phyloP scores from a whole-genome alignment of 2,329 filamentous ascomycete species.

The Venturia pyrina region DNA sequence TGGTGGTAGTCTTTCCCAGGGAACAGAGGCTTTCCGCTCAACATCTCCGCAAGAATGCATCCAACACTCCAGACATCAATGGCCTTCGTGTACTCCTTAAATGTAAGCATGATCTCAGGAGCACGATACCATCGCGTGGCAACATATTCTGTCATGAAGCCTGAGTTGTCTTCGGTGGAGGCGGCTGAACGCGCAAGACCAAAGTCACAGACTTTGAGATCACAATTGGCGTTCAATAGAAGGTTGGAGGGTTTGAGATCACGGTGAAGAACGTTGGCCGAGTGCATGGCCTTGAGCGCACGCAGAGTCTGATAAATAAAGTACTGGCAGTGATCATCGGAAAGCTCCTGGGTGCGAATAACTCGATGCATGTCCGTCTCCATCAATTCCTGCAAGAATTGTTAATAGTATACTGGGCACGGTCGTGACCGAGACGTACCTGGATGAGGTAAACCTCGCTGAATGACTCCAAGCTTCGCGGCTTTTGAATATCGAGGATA shows the following conservation, averaged over 20 bases:
- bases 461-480: conserved; percentile 89
- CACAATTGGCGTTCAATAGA: conserved; percentile 95
- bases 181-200: conserved; percentile 91
- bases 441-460: conserved; percentile 98
- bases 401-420: not conserved
- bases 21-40: conserved; percentile 96
- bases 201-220: conserved; percentile 98
- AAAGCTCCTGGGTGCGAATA: conserved; percentile 95
- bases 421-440: conserved; percentile 36
- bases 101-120: conserved; percentile 99
- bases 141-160: conserved; percentile 99
- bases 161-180: conserved; percentile 98
- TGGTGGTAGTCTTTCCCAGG: conserved; percentile 99
- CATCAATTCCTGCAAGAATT: conserved; percentile 78
- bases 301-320: conserved; percentile 99
- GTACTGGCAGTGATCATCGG: conserved; percentile 99
- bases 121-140: conserved; percentile 98
- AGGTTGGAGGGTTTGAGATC: conserved; percentile 97
- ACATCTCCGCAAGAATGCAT: conserved; percentile 96
- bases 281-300: conserved; percentile 98
- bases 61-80: conserved; percentile 99
- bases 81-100: conserved; percentile 99
- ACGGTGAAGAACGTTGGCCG: conserved; percentile 92
- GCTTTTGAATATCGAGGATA: conserved; percentile 98
- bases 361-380: conserved; percentile 99